Base-by-base conservation (phyloP, 164 flowering plant species). In the Umbilicus rupestris region DNA sequence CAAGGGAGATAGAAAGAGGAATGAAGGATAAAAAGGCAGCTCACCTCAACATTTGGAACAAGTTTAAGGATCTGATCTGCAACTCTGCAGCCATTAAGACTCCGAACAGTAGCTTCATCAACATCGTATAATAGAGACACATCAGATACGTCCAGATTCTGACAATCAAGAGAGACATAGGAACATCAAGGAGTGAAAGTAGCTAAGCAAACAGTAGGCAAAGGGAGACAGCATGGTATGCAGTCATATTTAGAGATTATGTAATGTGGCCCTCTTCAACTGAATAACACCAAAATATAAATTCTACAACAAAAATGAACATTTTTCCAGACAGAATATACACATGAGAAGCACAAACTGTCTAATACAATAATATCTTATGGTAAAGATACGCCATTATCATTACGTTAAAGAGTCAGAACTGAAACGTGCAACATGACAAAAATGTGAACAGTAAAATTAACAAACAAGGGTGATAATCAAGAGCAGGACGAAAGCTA, bases 31-130 rank as follows among this genome's bases (percentile, higher is more conserved):
- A 22, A 58, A 58, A 24, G 16, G n/a, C 5, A 55, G 30, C 62
- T 68, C 73, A 82, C 91, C 87, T 84, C 82, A 70, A 80, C 76
- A 76, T 83, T 80, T 35, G 92, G 92, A 66, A 87, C 89, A 60
- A 82, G 86, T 74, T 82, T 87, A 28, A 87, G 88, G 71, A 87
- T 87, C 72, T 82, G 87, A 80, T 87, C 93, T 11, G 90, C 90
- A 57, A 85, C 93, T 67, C 93, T 75, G 73, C 90, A 87, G 8
- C 90, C 89, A 75, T 85, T 87, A 33, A 87, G 84, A 73, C 87
- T 87, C 45, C 90, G 81, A 68, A 74, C 85, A 46, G 88, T 78
- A 64, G 74, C 77, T 60, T 78, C 83, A 74, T 76, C 84, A 65
- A 80, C 72, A 46, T 80, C 49, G 69, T 70, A 72, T 58, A 87